These are phyloP conservation scores for Volutella citrinella DNA, from an alignment of 2,329 filamentous ascomycete genomes.

Conservation along the genomic window DNA sequence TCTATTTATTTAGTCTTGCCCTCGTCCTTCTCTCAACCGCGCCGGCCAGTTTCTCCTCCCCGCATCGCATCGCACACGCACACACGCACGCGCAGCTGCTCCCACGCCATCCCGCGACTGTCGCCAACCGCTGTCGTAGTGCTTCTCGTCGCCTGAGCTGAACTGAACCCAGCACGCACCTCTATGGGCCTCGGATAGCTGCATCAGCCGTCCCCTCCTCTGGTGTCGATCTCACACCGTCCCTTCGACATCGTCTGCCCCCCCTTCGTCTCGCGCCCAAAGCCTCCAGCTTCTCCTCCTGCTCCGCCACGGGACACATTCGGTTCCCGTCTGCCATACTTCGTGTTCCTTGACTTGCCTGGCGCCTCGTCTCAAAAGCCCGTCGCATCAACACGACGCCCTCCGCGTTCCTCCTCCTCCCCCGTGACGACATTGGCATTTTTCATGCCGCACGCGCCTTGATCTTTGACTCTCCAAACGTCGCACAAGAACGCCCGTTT, in stretches of 20 bases:
- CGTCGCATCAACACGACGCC: no score
- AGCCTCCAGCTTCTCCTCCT: slow-evolving; percentile 13
- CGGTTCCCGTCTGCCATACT: neutral
- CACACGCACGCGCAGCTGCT: no score
- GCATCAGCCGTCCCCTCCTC: slow-evolving; percentile 18
- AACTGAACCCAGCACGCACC: no score
- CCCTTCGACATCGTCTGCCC: slow-evolving; percentile 12
- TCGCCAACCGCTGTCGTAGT: slow-evolving; percentile 21
- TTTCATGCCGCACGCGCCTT: slow-evolving; percentile 14
- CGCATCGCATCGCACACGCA: no score
- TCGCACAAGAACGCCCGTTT: slow-evolving; percentile 23
- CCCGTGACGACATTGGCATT: slow-evolving; percentile 19
- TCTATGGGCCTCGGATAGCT: slow-evolving; percentile 27
- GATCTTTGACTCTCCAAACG: slow-evolving; percentile 21
- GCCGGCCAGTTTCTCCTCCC: no score
- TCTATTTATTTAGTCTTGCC: no score
- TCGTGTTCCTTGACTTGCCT: no score
- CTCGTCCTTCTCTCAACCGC: no score
- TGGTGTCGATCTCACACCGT: slow-evolving; percentile 7
- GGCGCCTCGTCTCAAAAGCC: no score
- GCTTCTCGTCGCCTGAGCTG: slow-evolving; percentile 19
- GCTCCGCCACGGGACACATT: no score
- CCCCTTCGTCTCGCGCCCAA: slow-evolving; percentile 11
- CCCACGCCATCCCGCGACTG: no score
- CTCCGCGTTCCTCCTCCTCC: slow-evolving; percentile 5